Evolutionary conservation across 768 basidiomycete genomes (phyloP), one percentile per base, ranked within the genome.

Genomic region (Phanerodontia chrysosporium): DNA sequence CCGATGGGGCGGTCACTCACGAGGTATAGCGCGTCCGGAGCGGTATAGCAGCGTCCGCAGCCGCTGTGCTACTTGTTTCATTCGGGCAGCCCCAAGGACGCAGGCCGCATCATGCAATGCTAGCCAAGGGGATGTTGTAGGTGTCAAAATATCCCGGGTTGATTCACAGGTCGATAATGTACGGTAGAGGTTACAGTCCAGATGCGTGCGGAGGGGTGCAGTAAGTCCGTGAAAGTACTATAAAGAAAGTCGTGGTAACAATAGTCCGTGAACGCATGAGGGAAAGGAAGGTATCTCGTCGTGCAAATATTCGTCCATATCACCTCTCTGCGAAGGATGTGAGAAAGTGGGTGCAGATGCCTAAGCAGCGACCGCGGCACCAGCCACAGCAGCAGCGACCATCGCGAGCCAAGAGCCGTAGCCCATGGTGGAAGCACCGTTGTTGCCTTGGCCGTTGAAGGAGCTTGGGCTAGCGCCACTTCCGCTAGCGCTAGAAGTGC

Each of bases 301-400:
- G 16, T 30, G 49, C 49, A 51, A 51, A 13, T 1, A n/a, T 28
- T 51, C 49, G 49, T 32, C n/a, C 14, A 51, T 16, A 30, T 51
- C 39, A 42, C 18, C 6, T 42, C 39, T 18, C 39, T 42, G 39
- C 39, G 10, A 42, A 42, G 10, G 39, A 12, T 42, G 39, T 42
- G 39, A 42, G 18, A 42, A 18, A 18, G 9, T 1, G 30, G 30
- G 18, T 12, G 30, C 7, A 30, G 18, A 1, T 22, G 29, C 29
- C 35, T 53, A 53, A 13, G 36, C 52, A n/a, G 70, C 71, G 46
- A 80, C 72, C 59, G 77, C 64, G 14, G 69, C 80, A 24, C 84
- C 84, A 39, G 78, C 83, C 39, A 79, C 65, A 0, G 74, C 78
- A 21, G 82, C 80, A 35, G 82, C 66, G 22, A 78, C 64, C 7